Evolutionary conservation across 116 monocot species (phyloP), one percentile per base, ranked within the genome.

Genomic region (Papilionanthe hybrid): DNA sequence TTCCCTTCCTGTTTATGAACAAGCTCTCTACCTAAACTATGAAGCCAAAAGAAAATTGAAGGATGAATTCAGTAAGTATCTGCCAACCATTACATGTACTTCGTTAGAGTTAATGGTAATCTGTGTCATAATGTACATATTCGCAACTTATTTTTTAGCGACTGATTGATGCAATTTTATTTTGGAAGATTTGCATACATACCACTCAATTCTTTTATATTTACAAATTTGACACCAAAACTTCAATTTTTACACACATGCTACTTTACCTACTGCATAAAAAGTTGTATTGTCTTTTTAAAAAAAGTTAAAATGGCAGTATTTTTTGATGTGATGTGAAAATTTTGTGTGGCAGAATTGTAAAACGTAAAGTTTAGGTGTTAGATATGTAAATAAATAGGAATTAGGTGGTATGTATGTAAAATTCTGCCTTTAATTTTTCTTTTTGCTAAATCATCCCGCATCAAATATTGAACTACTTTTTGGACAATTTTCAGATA

Each of bases 1-100:
- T 19, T 45, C 60, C 20, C 42, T 30, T 79, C 90, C 92, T 77
- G 77, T 97, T 69, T 94, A 88, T 83, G 88, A 91, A 76, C 89
- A 88, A 89, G 47, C 76, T 22, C 72, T 89, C 76, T 87, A 84
- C 75, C 85, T 97, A n/a, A 84, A 92, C 78, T 78, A 83, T 48
- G 73, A 89, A 81, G 82, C 86, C 69, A 97, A 94, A 78, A 81
- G 37, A 78, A 91, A 88, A 78, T 81, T 97, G 84, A 94, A 91
- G 83, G 90, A 92, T 37, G 88, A 97, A 82, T 86, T 76, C 75
- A 86, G 97, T 97, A 81, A 86, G 91, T 81, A 44, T 15, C 25
- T 65, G 7, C 65, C 42, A 32, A 0, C n/a, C 15, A 13, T 77
- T 73, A 32, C 41, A 11, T 44, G 15, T 20, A 19, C 18, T 44